These are phyloP conservation scores for Leptoxyphium fumago DNA, from an alignment of 2,329 filamentous ascomycete species.

Conservation along the genomic window DNA sequence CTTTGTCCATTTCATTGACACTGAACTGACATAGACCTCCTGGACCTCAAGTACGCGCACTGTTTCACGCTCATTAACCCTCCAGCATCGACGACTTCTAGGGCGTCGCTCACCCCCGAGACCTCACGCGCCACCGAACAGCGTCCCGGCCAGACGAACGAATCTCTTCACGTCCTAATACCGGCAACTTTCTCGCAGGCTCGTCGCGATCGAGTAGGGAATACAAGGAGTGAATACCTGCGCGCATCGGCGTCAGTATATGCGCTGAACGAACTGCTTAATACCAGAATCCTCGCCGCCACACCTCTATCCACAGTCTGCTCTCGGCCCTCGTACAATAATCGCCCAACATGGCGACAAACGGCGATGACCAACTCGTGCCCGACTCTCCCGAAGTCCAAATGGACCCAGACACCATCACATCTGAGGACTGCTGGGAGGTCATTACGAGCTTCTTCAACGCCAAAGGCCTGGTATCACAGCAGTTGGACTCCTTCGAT, in stretches of 20 bases:
- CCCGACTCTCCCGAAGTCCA: constrained; percentile 5
- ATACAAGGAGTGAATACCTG: neutral
- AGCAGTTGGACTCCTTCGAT: constrained; percentile 96
- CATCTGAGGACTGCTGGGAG: constrained; percentile 94
- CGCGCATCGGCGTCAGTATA: neutral
- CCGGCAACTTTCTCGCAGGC: no score
- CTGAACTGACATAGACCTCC: neutral
- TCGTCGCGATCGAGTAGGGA: no score
- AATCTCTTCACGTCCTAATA: no score
- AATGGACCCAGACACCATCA: constrained; percentile 42
- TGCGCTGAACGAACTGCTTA: neutral
- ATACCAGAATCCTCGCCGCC: neutral
- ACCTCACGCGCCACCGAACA: no score
- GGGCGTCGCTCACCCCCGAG: no score
- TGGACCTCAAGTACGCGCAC: no score
- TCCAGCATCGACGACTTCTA: no score
- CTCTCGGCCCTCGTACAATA: neutral
- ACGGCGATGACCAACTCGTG: neutral
- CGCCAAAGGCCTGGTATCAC: constrained; percentile 84
- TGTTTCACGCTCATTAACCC: no score
- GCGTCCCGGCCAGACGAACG: no score
- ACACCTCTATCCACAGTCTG: no score
- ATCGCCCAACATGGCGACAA: neutral
- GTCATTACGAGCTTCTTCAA: constrained; percentile 97
- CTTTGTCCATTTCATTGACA: neutral